These are phyloP conservation scores for Haplosporangium sp. DNA, from an alignment of 371 early-diverging fungal genomes.

Conservation along the genomic window DNA sequence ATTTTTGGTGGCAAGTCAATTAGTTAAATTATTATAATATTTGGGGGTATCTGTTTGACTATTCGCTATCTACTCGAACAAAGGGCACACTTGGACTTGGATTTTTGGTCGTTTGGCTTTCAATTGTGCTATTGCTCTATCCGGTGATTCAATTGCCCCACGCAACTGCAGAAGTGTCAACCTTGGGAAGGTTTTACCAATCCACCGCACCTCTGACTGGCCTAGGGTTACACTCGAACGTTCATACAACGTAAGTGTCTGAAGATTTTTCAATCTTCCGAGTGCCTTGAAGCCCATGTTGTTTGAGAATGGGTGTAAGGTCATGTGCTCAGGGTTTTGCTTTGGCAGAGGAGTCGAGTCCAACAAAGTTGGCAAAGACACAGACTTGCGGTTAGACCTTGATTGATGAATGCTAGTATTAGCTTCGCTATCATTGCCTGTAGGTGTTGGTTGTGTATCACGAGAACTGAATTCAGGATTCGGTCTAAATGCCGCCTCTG, in stretches of 20 bases:
- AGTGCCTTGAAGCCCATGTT: slow-evolving; percentile 39
- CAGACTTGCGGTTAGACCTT: background rate
- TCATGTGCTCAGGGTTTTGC: background rate
- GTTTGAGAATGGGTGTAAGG: slow-evolving; percentile 39
- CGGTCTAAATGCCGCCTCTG: background rate
- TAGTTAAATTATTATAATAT: no score
- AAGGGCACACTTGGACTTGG: slow-evolving; percentile 32
- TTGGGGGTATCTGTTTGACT: no score
- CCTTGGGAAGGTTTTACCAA: slow-evolving; percentile 26
- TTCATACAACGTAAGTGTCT: slow-evolving; percentile 38
- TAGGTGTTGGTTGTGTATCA: background rate
- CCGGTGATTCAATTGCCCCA: slow-evolving; percentile 31
- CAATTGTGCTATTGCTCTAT: slow-evolving; percentile 7
- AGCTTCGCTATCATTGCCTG: background rate
- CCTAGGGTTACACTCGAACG: slow-evolving; percentile 24
- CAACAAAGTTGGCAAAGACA: background rate
- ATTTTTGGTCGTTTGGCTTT: slow-evolving; percentile 11
- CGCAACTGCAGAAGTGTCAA: slow-evolving; percentile 25
- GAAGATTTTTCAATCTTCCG: slow-evolving; percentile 15
- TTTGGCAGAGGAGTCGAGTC: background rate
- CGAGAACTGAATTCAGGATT: background rate
- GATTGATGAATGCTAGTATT: background rate
- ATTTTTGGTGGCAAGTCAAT: no score
- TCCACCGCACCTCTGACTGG: slow-evolving; percentile 28
- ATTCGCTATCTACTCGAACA: slow-evolving; percentile 18